Percentiles rank a stretch among this genome's conserved stretches.
phyloP scores from a whole-genome alignment of 495 filamentous ascomycete genomes.

The Penicillium manginii region DNA sequence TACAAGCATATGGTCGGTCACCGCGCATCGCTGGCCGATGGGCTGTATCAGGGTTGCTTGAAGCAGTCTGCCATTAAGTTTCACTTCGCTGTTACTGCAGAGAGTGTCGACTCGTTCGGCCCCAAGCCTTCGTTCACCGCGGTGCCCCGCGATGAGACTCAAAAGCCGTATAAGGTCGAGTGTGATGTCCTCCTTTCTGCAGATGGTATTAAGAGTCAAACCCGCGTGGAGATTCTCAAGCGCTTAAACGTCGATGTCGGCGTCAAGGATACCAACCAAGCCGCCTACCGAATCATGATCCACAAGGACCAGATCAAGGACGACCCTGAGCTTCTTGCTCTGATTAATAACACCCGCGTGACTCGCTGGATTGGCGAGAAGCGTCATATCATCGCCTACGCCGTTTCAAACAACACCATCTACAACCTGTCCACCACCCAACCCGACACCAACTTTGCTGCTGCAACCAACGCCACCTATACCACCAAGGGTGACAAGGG shows the following conservation, averaged over 20 bases:
- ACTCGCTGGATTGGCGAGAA: constrained; percentile 79
- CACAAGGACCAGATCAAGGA: constrained; percentile 64
- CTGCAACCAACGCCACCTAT: constrained; percentile 73
- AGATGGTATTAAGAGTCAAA: constrained; percentile 73
- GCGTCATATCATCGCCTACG: constrained; percentile 83
- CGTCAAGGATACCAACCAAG: constrained; percentile 74
- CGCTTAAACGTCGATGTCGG: constrained; percentile 55
- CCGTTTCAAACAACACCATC: constrained; percentile 71
- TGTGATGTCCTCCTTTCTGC: constrained; percentile 72
- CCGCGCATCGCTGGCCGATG: constrained; percentile 69
- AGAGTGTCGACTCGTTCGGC: constrained; percentile 57
- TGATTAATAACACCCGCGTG: constrained; percentile 68
- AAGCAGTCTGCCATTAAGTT: constrained; percentile 68
- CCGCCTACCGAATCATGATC: constrained; percentile 87
- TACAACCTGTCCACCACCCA: constrained; percentile 81
- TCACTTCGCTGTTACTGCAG: constrained; percentile 62
- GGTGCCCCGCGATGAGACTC: constrained; percentile 55
- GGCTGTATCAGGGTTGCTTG: constrained; percentile 68
- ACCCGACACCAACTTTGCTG: constrained; percentile 73
- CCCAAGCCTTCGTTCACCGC: constrained; percentile 59
- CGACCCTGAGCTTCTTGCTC: constrained; percentile 68
- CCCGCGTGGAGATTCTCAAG: constrained; percentile 65
- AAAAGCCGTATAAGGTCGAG: constrained; percentile 54
- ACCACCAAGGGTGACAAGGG: constrained; percentile 72
- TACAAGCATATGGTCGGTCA: constrained; percentile 83